A percentile compares a stretch with the other conserved stretches of the same genome.
Evolutionary conservation across 2,329 filamentous ascomycete genomes (phyloP).

Genomic region (Pyrenochaeta sp.): DNA sequence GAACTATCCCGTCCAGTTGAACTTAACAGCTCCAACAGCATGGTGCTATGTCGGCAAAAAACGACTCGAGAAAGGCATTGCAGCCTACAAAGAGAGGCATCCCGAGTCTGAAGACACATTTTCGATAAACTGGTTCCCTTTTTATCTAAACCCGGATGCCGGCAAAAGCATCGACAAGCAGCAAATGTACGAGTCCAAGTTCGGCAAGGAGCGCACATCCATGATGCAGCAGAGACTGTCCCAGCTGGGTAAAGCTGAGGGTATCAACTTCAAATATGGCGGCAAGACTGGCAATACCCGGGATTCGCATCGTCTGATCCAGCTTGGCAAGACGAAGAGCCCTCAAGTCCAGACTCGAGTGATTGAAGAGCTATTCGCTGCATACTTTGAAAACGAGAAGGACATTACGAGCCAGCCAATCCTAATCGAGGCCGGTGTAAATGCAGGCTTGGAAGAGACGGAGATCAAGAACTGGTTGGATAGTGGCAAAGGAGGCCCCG

Average conservation of each 20-base stretch:
- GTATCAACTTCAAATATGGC: conserved; percentile 75
- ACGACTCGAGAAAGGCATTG: conserved; percentile 75
- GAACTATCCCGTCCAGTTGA: neutral
- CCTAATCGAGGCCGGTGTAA: conserved; percentile 50
- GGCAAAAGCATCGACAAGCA: conserved; percentile 64
- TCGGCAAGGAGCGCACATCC: conserved; percentile 67
- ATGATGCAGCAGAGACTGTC: conserved; percentile 66
- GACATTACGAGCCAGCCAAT: conserved; percentile 55
- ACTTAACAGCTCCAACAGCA: conserved; percentile 22
- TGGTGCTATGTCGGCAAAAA: conserved; percentile 79
- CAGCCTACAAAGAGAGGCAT: conserved; percentile 67
- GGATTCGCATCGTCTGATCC: conserved; percentile 76
- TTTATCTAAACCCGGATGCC: conserved; percentile 76
- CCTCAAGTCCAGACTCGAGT: conserved; percentile 56
- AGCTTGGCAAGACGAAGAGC: conserved; percentile 68
- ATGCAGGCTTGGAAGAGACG: conserved; percentile 52
- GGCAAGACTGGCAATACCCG: conserved; percentile 78
- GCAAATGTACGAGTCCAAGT: conserved; percentile 66
- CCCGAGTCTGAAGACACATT: conserved; percentile 72
- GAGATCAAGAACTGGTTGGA: conserved; percentile 55
- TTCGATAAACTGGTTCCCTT: conserved; percentile 76
- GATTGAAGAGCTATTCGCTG: conserved; percentile 49
- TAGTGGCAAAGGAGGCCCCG: conserved; percentile 52
- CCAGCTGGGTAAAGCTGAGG: conserved; percentile 67
- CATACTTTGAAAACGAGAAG: conserved; percentile 58